Evolutionary conservation across 2,329 filamentous ascomycete species (phyloP).

Genomic region (Nannizziopsis arthrosporioides): DNA sequence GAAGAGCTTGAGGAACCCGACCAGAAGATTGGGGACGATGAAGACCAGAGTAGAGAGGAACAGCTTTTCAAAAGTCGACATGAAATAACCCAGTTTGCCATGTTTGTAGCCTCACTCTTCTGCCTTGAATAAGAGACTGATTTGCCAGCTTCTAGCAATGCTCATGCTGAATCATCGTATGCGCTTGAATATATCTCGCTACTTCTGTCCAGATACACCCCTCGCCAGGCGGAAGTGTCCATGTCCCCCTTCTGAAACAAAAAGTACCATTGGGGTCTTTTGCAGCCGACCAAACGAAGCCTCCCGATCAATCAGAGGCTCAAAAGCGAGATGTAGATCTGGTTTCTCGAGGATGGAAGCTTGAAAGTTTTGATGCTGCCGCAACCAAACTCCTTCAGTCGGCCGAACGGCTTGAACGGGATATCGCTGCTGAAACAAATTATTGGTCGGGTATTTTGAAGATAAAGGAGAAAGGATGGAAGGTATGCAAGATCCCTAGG

Average conservation of each 20-base stretch:
- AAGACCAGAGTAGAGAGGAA: slow-evolving; percentile 31
- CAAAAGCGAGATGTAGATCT: slow-evolving; percentile 43
- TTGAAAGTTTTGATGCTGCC: slow-evolving; percentile 63
- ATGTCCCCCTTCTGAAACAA: slow-evolving; percentile 61
- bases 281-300: slow-evolving; percentile 53
- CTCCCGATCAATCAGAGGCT: slow-evolving; percentile 47
- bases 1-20: slow-evolving; percentile 40
- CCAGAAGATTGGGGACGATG: slow-evolving; percentile 29
- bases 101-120: slow-evolving; percentile 22
- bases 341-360: slow-evolving; percentile 58
- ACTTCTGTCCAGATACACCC: slow-evolving; percentile 68
- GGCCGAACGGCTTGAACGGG: slow-evolving; percentile 58
- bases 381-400: slow-evolving; percentile 63
- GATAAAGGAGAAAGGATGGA: slow-evolving; percentile 77
- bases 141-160: slow-evolving; percentile 24
- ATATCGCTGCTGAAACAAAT: slow-evolving; percentile 65
- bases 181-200: slow-evolving; percentile 75
- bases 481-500: slow-evolving; percentile 62
- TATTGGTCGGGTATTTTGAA: slow-evolving; percentile 83
- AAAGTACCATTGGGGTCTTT: slow-evolving; percentile 63
- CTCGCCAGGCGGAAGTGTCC: slow-evolving; percentile 55
- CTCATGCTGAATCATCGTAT: slow-evolving; percentile 44
- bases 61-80: slow-evolving; percentile 34
- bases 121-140: slow-evolving; percentile 10
- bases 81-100: slow-evolving; percentile 36